A percentile compares a stretch with the other conserved stretches of the same genome.
Conservation (phyloP, 371 early-diverging fungal genomes). For the Mucor irregularis region DNA sequence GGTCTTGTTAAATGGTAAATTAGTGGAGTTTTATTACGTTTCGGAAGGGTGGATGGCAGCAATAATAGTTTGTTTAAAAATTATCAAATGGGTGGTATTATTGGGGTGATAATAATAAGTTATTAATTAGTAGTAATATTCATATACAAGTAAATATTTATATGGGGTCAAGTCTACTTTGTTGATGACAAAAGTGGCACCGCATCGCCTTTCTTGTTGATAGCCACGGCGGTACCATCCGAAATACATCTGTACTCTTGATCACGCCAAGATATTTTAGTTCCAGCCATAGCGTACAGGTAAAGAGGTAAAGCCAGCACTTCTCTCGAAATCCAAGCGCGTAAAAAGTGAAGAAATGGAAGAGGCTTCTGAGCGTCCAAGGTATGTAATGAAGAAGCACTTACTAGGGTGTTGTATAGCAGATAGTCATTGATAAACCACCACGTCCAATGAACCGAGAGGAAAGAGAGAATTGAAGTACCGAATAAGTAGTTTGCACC, state of each 20-base stretch:
- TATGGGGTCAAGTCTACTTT: too few species aligned
- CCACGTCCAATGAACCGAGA: slow-evolving; percentile 64
- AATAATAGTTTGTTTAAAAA: too few species aligned
- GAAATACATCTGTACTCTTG: slow-evolving; percentile 52
- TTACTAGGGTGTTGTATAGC: slow-evolving; percentile 56
- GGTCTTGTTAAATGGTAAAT: too few species aligned
- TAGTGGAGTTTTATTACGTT: too few species aligned
- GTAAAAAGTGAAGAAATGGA: slow-evolving; percentile 27
- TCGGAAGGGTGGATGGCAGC: too few species aligned
- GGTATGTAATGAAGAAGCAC: slow-evolving; percentile 24
- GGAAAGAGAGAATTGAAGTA: slow-evolving; percentile 47
- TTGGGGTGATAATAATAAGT: too few species aligned
- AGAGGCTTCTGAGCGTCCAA: slow-evolving; percentile 11
- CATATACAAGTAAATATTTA: too few species aligned
- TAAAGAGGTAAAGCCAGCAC: slow-evolving; percentile 81
- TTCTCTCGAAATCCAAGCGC: slow-evolving; percentile 81
- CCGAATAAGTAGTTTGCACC: slow-evolving; percentile 53
- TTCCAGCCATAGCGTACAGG: slow-evolving; percentile 78
- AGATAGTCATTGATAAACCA: slow-evolving; percentile 77
- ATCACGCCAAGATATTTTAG: slow-evolving; percentile 87
- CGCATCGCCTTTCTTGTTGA: too few species aligned
- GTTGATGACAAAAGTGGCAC: too few species aligned
- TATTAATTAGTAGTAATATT: too few species aligned
- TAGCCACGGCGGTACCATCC: slow-evolving; percentile 59
- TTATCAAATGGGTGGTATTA: too few species aligned